phyloP scores from a whole-genome alignment of 352 stramenopile genomes.

The Phytopythium cucurbitacearum region DNA sequence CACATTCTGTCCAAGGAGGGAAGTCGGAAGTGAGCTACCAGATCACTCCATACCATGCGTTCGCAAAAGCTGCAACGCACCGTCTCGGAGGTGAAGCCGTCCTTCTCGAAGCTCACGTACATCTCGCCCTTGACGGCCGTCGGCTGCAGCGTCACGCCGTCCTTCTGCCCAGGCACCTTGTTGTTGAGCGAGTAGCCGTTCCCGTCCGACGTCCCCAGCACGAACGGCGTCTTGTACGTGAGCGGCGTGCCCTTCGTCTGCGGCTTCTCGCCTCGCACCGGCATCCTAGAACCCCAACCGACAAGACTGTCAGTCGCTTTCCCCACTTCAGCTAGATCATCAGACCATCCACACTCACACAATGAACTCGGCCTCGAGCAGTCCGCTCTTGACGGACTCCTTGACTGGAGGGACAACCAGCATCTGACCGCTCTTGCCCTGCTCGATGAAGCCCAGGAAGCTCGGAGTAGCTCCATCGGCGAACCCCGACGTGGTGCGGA shows the following conservation, averaged over 20 bases:
- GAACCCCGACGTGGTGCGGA: conserved; percentile 33
- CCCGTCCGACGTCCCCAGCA: conserved; percentile 56
- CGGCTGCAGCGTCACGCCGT: conserved; percentile 53
- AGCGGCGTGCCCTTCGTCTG: conserved; percentile 37
- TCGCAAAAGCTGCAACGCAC: conserved; percentile 8
- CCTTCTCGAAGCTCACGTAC: conserved; percentile 60
- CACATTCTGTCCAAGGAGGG: conserved; percentile 20
- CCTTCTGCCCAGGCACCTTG: conserved; percentile 50
- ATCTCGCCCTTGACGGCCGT: conserved; percentile 63
- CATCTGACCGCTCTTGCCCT: conserved; percentile 30
- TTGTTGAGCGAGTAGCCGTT: conserved; percentile 75
- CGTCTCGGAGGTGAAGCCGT: conserved; percentile 38
- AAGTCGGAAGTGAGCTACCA: background rate
- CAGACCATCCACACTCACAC: conserved; percentile 29
- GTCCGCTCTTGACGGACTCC: conserved; percentile 29
- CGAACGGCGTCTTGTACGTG: conserved; percentile 65
- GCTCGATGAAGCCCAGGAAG: conserved; percentile 47
- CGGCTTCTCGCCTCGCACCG: conserved; percentile 48
- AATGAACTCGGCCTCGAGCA: conserved; percentile 62
- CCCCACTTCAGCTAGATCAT: background rate
- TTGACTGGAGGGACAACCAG: conserved; percentile 54
- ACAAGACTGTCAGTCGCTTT: background rate
- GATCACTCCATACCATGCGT: background rate
- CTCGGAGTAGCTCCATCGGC: conserved; percentile 10
- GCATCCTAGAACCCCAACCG: conserved; percentile 11